Conservation (phyloP, 2,329 filamentous ascomycete species). For the Claviceps paspali region DNA sequence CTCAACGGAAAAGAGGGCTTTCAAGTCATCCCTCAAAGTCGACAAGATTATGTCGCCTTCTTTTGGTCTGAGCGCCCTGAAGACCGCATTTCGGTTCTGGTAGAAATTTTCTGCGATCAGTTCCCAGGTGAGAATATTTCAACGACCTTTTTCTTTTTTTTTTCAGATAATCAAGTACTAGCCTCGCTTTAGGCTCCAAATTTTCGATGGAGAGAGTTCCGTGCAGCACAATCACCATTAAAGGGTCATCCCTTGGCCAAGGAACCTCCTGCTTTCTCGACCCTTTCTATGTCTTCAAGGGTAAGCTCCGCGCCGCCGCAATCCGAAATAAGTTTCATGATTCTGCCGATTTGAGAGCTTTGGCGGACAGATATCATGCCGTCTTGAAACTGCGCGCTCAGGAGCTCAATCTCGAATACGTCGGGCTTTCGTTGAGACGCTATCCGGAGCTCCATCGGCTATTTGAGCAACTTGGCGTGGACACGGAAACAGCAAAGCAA, state of each 20-base stretch:
- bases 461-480: not conserved
- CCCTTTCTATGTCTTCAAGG: constrained; percentile 3
- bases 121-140: constrained; percentile 2
- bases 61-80: not conserved
- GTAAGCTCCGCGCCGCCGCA: not conserved
- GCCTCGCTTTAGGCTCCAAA: not conserved
- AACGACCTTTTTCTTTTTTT: no score
- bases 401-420: not conserved
- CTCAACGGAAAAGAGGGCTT: constrained; percentile 3
- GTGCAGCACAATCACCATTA: not conserved
- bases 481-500: not conserved
- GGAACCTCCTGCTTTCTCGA: not conserved
- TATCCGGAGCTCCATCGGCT: constrained; percentile 1
- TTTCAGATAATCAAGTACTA: no score
- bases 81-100: not conserved
- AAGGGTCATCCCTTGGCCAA: not conserved
- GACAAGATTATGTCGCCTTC: constrained; percentile 3
- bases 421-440: constrained; percentile 1
- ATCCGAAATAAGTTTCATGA: constrained; percentile 1
- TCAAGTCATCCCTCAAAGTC: constrained; percentile 1
- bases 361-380: not conserved
- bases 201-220: not conserved
- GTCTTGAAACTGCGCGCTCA: not conserved
- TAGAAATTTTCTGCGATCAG: constrained; percentile 1
- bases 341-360: constrained; percentile 1